Evolutionary conservation across 1,139 yeast species (phyloP).

Genomic region (Candida sp.): DNA sequence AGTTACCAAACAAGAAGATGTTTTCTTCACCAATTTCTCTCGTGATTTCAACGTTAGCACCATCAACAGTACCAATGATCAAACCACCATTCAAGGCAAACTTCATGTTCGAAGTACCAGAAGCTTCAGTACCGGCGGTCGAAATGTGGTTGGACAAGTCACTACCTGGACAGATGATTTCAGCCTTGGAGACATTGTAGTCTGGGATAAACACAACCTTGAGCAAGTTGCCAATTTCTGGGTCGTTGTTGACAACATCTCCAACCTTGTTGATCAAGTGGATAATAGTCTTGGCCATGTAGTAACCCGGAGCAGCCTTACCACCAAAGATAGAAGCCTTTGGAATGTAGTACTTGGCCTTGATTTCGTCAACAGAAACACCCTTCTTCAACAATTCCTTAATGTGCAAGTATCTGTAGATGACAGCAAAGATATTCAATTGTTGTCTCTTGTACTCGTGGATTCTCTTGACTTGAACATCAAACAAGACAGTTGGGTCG

Average conservation of each 20-base stretch:
- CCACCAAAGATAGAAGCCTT: constrained; percentile 91
- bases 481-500: constrained; percentile 79
- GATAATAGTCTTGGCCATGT: constrained; percentile 91
- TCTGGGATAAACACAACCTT: constrained; percentile 92
- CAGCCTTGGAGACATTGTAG: constrained; percentile 94
- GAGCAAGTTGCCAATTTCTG: constrained; percentile 72
- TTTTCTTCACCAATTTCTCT: constrained; percentile 94
- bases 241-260: constrained; percentile 78
- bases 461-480: constrained; percentile 92
- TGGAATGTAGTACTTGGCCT: constrained; percentile 62
- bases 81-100: constrained; percentile 94
- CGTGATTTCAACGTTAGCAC: constrained; percentile 95
- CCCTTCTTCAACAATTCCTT: constrained; percentile 63
- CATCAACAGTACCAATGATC: constrained; percentile 95
- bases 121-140: constrained; percentile 98
- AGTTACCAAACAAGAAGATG: constrained; percentile 89
- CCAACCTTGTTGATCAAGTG: constrained; percentile 85
- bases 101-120: constrained; percentile 97
- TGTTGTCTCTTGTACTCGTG: constrained; percentile 98
- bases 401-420: constrained; percentile 78
- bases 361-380: constrained; percentile 58
- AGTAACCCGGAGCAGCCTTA: constrained; percentile 96
- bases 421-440: constrained; percentile 87
- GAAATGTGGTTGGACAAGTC: constrained; percentile 94
- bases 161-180: constrained; percentile 87